Evolutionary conservation across 2,329 filamentous ascomycete species (phyloP).

Genomic region (Fusarium drepaniforme): DNA sequence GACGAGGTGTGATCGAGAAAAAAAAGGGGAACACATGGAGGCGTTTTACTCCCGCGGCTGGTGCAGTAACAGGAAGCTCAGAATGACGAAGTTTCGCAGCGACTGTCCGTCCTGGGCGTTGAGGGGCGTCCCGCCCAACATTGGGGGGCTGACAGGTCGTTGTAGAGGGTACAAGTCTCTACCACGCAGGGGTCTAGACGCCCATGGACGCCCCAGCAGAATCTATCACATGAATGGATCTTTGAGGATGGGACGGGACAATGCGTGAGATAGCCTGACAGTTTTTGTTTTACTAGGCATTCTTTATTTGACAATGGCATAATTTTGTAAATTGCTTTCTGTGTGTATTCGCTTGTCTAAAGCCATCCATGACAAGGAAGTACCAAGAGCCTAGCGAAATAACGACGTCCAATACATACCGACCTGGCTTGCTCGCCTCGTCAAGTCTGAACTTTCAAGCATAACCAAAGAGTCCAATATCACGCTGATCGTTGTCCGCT

Average conservation of each 20-base stretch:
- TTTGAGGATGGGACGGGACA: neutral
- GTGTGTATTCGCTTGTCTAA: neutral
- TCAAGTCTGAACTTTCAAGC: neutral
- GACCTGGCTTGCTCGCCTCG: neutral
- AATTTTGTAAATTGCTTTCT: neutral
- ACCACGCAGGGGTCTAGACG: slow-evolving; percentile 30
- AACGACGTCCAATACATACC: neutral
- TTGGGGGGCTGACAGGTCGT: slow-evolving; percentile 5
- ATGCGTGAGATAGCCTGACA: neutral
- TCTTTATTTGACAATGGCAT: neutral
- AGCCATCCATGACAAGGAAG: neutral
- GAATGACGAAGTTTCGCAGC: slow-evolving; percentile 34
- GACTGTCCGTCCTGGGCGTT: slow-evolving; percentile 9
- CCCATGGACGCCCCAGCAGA: slow-evolving; percentile 32
- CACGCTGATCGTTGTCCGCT: neutral
- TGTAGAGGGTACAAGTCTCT: slow-evolving; percentile 32
- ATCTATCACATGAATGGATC: slow-evolving; percentile 37
- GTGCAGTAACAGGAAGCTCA: slow-evolving; percentile 13
- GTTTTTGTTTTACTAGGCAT: neutral
- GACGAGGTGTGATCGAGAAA: neutral
- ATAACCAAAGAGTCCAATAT: neutral
- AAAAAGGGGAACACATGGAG: slow-evolving; percentile 5
- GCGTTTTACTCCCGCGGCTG: slow-evolving; percentile 14
- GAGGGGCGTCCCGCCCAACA: slow-evolving; percentile 32
- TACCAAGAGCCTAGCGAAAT: neutral